Base-by-base conservation (phyloP, 352 stramenopile genomes). In the Phytophthora europaea region DNA sequence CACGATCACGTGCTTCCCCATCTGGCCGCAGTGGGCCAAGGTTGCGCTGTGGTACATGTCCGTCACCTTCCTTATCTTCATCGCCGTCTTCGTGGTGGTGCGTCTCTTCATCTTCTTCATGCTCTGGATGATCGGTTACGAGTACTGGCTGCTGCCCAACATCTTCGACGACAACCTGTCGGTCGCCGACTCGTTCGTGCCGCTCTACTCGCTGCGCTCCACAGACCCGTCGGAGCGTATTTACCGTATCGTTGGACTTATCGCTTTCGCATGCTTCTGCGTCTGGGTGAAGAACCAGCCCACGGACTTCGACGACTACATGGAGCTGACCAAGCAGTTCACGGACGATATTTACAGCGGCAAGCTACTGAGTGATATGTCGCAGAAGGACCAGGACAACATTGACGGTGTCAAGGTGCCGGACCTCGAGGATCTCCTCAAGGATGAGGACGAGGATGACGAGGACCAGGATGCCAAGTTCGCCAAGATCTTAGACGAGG, bases 241-340 rank as follows among this genome's bases (percentile, higher is more conserved):
- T 61, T 99, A 99, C 79, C 94, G 98, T 57, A 72, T 99, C 26
- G 85, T 94, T 33, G 93, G 97, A 40, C 89, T 98, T 51, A 73
- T 98, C 23, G 88, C 90, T 15, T 98, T 99, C 64, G 90, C 96
- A 15, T 97, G 85, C 6, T 99, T 99, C 72, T 98, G 96, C 71
- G 96, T 98, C 16, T 99, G 97, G 98, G 97, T 98, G 51, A 98
- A 98, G 66, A 99, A 98, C 66, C 98, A 99, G 82, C 98, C 98
- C 12, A 99, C 98, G 12, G 98, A 99, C 80, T 99, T 99, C 85
- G 98, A 99, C 90, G 97, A 98, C 6, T 99, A 99, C 88, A 98
- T 99, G 77, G 85, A 96, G 73, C 92, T 98, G 33, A 99, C 99
- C 72, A 99, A 98, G 77, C 98, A 99, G 81, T 99, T 99, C 77